Conservation (phyloP, 2,329 filamentous ascomycete genomes). For the Fusarium liriodendri region DNA sequence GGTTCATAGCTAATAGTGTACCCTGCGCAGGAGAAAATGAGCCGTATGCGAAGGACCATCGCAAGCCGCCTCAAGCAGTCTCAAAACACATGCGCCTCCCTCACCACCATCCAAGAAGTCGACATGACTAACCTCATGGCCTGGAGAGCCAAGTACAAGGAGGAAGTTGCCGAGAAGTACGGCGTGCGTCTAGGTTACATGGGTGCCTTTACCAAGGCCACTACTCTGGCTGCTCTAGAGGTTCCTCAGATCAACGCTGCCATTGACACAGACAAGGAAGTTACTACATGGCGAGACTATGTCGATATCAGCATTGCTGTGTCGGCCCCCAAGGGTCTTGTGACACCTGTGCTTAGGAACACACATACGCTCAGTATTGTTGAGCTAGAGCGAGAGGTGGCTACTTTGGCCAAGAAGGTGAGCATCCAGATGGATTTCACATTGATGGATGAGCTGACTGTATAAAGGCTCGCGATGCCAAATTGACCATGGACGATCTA, state of each 20-base stretch:
- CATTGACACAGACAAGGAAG: constrained; percentile 66
- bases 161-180: constrained; percentile 45
- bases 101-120: constrained; percentile 67
- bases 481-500: constrained; percentile 82
- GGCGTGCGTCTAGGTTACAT: constrained; percentile 71
- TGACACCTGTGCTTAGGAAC: constrained; percentile 80
- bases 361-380: constrained; percentile 60
- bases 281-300: constrained; percentile 69
- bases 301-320: constrained; percentile 81
- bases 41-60: constrained; percentile 81
- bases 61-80: constrained; percentile 76
- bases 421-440: too few species aligned
- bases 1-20: constrained; percentile 5
- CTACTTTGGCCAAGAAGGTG: constrained; percentile 72
- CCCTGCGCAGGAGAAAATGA: constrained; percentile 54
- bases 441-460: too few species aligned
- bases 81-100: constrained; percentile 74
- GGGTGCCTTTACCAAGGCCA: constrained; percentile 80
- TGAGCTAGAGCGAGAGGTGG: constrained; percentile 65
- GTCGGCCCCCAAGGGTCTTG: constrained; percentile 76
- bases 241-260: constrained; percentile 78
- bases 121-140: constrained; percentile 74
- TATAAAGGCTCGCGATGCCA: constrained; percentile 72
- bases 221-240: constrained; percentile 73
- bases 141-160: constrained; percentile 73